These are phyloP conservation scores for Huntiella decipiens DNA, from an alignment of 2,329 filamentous ascomycete species.

Conservation along the genomic window DNA sequence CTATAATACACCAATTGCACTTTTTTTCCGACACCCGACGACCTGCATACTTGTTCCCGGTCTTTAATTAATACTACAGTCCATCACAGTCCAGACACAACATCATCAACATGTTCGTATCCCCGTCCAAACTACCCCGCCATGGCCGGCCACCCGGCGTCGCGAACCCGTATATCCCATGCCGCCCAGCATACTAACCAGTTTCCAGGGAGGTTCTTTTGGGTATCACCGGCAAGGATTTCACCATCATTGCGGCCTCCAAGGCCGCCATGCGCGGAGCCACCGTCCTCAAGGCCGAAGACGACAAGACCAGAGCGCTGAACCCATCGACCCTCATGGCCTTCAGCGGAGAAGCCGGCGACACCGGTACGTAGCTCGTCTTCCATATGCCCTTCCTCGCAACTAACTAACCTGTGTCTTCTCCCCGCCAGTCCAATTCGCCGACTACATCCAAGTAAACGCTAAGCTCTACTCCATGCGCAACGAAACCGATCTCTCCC, in stretches of 20 bases:
- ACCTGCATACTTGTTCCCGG: neutral
- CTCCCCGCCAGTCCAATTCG: constrained; percentile 64
- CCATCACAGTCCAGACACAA: neutral
- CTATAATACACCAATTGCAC: neutral
- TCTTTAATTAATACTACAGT: neutral
- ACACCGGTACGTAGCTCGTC: constrained; percentile 47
- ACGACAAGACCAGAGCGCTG: constrained; percentile 87
- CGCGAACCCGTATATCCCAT: neutral
- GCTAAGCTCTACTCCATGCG: constrained; percentile 97
- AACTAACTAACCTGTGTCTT: constrained; percentile 9
- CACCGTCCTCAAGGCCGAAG: constrained; percentile 81
- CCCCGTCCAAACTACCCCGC: neutral
- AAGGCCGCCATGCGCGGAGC: constrained; percentile 97
- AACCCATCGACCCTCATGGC: constrained; percentile 93
- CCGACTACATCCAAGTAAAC: constrained; percentile 98
- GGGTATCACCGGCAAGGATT: constrained; percentile 98
- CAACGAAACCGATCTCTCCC: constrained; percentile 81
- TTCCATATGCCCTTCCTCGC: neutral
- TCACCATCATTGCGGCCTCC: constrained; percentile 89
- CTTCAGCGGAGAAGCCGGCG: constrained; percentile 87
- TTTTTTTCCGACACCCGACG: neutral
- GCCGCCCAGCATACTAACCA: neutral
- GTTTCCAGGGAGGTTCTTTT: constrained; percentile 76
- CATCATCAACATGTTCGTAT: constrained; percentile 5
- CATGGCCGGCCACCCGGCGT: neutral